Evolutionary conservation across 495 filamentous ascomycete genomes (phyloP), one percentile per base, ranked within the genome.

Genomic region (Pyrenula aspistea): DNA sequence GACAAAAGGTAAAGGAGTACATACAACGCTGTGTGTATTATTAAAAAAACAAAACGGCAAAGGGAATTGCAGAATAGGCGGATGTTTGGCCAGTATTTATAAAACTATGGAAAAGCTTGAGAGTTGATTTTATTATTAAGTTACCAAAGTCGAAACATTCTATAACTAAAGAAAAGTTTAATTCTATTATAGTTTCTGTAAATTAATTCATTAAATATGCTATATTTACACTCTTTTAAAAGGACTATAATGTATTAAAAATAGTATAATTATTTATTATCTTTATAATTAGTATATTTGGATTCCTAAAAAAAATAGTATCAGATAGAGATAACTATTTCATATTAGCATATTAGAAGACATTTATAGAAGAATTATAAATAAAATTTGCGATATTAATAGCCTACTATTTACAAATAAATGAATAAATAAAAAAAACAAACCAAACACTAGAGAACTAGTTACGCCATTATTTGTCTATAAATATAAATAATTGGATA

Each of bases 91-190:
- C 10, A 50, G 51, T 4, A 23, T 51, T 49, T 56, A 56, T 23
- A 22, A 47, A 56, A 56, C 24, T 55, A 55, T 58, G 12, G 22
- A 47, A 56, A 20, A 36, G 19, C 21, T 56, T 56, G n/a, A 58
- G 42, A 56, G 25, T 47, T 8, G 24, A 31, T 47, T 23, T 42
- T 56, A 31, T 25, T 58, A 56, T 36, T 12, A 10, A 58, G 49
- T 56, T 23, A 47, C 24, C 19, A 10, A 1, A 23, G 10, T 57
- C 1, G 25, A 36, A 24, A 53, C 42, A 56, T 42, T 21, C 10
- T 12, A 58, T 10, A 47, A 56, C 19, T 56, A 50, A n/a, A n/a
- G n/a, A n/a, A n/a, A n/a, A n/a, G n/a, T n/a, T n/a, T 56, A 56
- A 47, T 56, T 53, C 19, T 53, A 56, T 22, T 51, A 15, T 22